These are phyloP conservation scores for Claviceps capensis DNA, from an alignment of 2,329 filamentous ascomycete species.

Conservation along the genomic window DNA sequence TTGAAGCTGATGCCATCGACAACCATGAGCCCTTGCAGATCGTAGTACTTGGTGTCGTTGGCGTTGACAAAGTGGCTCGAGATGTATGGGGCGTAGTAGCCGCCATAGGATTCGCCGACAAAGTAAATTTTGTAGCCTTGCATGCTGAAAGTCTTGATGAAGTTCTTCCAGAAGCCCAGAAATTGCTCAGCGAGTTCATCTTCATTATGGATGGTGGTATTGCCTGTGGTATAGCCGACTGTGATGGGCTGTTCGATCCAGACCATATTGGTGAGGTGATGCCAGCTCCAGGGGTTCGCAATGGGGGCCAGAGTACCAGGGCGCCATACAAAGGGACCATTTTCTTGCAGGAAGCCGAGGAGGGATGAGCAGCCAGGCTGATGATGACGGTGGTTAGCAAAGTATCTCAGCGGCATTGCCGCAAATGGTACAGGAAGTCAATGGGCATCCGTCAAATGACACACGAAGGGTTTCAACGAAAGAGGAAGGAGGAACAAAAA, in stretches of 20 bases:
- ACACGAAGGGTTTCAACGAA: not conserved
- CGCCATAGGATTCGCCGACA: constrained; percentile 57
- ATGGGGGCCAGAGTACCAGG: constrained; percentile 53
- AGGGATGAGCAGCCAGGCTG: constrained; percentile 45
- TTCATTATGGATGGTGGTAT: constrained; percentile 48
- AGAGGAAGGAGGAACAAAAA: not conserved
- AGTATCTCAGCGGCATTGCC: too few species aligned
- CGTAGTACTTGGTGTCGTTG: constrained; percentile 51
- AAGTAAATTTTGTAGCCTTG: constrained; percentile 58
- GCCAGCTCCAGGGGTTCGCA: constrained; percentile 59
- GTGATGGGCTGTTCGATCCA: constrained; percentile 58
- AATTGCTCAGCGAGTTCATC: constrained; percentile 59
- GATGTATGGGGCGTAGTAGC: constrained; percentile 57
- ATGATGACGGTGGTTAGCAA: not conserved
- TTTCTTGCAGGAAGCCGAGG: constrained; percentile 60
- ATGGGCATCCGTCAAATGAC: too few species aligned
- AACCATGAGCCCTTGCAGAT: constrained; percentile 55
- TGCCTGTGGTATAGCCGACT: constrained; percentile 57
- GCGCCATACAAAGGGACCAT: constrained; percentile 60
- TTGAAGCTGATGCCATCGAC: constrained; percentile 56
- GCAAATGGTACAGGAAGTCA: too few species aligned
- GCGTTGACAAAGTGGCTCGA: constrained; percentile 57
- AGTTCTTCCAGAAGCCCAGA: constrained; percentile 67
- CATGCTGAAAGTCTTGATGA: constrained; percentile 55
- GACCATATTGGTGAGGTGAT: constrained; percentile 33